Evolutionary conservation across 345 rosid species (phyloP), one percentile per base, ranked within the genome.

Genomic region (Euphorbia lathyris): DNA sequence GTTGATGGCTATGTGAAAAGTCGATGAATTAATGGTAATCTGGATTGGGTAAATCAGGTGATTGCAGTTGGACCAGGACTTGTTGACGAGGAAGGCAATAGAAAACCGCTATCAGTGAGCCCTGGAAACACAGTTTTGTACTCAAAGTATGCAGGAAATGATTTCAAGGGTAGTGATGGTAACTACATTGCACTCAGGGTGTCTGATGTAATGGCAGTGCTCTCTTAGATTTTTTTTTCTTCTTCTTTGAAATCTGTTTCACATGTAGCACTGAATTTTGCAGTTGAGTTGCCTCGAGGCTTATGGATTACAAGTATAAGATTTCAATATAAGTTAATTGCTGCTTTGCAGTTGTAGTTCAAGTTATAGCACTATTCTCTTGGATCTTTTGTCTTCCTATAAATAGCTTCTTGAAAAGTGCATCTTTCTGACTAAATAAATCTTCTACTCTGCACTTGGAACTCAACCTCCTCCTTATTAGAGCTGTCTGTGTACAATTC

Each of bases 71-170:
- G 97, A 26, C 91, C 97, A 0, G 99, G 98, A 72, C 67, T 86
- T 72, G 76, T 89, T 13, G 97, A 92, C 1, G 98, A 90, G 74
- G 90, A 92, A 81, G 94, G 98, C 23, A 92, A 76, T 36, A 51
- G 74, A 67, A 84, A 80, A 72, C 83, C 90, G 0, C 73, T 83
- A 16, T 69, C 93, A 0, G 68, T 89, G 50, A 55, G 83, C 2
- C 75, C 89, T 0, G 98, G 98, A 53, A 86, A 77, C 87, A 83
- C 97, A 3, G 97, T 96, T 45, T 76, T 96, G 69, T 90, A 85
- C 86, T 87, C 99, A 60, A 92, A 92, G 85, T 92, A 92, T 26
- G 96, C 96, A 0, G 98, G 98, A 20, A 92, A 88, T 30, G 99
- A 90, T 74, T 92, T 88, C 80, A 86, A 89, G 85, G 90, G 88